Conservation (phyloP, 2,329 filamentous ascomycete genomes). For the Juglanconis juglandina region DNA sequence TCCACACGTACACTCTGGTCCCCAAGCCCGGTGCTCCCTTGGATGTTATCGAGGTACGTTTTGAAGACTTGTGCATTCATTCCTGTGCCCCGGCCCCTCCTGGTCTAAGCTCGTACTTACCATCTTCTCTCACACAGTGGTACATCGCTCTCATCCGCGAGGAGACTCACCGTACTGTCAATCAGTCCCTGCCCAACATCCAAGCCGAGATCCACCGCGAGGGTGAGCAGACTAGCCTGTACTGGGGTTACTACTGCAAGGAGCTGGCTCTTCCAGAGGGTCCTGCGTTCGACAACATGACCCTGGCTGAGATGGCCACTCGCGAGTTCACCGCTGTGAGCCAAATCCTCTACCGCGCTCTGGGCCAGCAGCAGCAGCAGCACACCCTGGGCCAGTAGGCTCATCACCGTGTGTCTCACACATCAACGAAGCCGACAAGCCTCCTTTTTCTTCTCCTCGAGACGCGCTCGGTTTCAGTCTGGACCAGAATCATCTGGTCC, state of each 20-base stretch:
- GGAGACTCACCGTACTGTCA: slow-evolving; percentile 42
- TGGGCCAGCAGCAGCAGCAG: background rate
- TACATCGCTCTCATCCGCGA: slow-evolving; percentile 55
- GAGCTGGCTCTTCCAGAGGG: slow-evolving; percentile 41
- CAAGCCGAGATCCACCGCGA: slow-evolving; percentile 35
- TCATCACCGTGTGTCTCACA: background rate
- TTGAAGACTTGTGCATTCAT: background rate
- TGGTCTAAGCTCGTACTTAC: background rate
- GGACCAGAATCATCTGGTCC: background rate
- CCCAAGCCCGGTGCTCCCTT: slow-evolving; percentile 45
- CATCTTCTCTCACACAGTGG: slow-evolving; percentile 39
- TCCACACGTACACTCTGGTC: slow-evolving; percentile 49
- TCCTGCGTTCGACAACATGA: slow-evolving; percentile 43
- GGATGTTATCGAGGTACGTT: slow-evolving; percentile 53
- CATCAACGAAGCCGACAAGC: background rate
- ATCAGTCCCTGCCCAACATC: slow-evolving; percentile 38
- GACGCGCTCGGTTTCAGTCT: background rate
- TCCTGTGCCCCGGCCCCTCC: background rate
- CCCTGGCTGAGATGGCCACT: slow-evolving; percentile 42
- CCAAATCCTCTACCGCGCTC: slow-evolving; percentile 42
- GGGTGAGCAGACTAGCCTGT: slow-evolving; percentile 34
- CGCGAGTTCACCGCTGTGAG: slow-evolving; percentile 50
- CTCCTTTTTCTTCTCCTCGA: background rate
- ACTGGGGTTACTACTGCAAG: slow-evolving; percentile 53
- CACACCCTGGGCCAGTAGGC: background rate